phyloP scores from a whole-genome alignment of 2,329 filamentous ascomycete species.

The Capronia americana region DNA sequence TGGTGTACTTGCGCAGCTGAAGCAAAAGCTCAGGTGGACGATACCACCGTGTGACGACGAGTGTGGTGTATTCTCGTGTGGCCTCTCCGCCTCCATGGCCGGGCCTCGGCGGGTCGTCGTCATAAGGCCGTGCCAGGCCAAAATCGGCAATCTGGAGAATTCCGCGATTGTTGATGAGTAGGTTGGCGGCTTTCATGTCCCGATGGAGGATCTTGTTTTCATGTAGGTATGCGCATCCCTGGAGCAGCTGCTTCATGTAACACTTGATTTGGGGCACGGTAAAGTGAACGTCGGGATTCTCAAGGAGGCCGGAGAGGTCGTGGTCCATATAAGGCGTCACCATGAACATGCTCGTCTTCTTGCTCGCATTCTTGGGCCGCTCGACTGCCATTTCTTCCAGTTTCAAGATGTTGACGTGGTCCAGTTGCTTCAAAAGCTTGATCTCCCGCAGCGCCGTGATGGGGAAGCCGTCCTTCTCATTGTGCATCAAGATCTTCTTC shows the following conservation, averaged over 20 bases:
- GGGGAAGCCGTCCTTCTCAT: constrained; percentile 99
- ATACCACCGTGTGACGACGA: constrained; percentile 98
- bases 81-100: constrained; percentile 84
- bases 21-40: constrained; percentile 90
- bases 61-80: constrained; percentile 87
- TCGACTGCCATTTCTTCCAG: constrained; percentile 98
- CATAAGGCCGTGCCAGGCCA: constrained; percentile 89
- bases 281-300: constrained; percentile 89
- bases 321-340: constrained; percentile 99
- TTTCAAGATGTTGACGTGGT: constrained; percentile 83
- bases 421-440: constrained; percentile 94
- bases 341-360: constrained; percentile 94
- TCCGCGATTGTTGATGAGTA: constrained; percentile 92
- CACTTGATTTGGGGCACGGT: constrained; percentile 94
- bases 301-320: constrained; percentile 93
- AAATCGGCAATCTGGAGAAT: constrained; percentile 98
- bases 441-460: constrained; percentile 97
- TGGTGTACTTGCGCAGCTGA: constrained; percentile 89
- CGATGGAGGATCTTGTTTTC: constrained; percentile 88
- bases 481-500: constrained; percentile 99
- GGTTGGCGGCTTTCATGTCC: constrained; percentile 98
- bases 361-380: constrained; percentile 72
- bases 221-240: constrained; percentile 89
- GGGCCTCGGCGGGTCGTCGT: constrained; percentile 77
- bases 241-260: constrained; percentile 91